These are phyloP conservation scores for Suillus luteus DNA, from an alignment of 768 basidiomycete species.

Conservation along the genomic window DNA sequence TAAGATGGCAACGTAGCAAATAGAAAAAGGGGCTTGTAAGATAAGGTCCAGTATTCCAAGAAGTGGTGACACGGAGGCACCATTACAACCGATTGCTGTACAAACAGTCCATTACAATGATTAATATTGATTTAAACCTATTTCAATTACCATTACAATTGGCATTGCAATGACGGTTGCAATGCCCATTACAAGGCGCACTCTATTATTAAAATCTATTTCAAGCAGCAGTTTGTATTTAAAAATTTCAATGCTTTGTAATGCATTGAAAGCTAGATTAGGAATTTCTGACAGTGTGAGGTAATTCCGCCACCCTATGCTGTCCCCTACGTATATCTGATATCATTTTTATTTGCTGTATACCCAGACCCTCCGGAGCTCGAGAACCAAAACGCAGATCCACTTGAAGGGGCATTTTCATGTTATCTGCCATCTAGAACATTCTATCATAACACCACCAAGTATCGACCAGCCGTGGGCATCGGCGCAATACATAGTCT, in stretches of 20 bases:
- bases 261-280: constrained; percentile 3
- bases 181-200: background rate
- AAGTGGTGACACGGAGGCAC: background rate
- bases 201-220: background rate
- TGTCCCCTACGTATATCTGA: background rate
- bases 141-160: background rate
- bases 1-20: background rate
- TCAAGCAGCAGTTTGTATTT: background rate
- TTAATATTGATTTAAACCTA: background rate
- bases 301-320: background rate
- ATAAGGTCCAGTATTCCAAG: background rate
- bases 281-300: background rate
- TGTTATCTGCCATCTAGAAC: background rate
- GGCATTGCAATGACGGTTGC: background rate
- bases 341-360: background rate
- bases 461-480: constrained; percentile 6
- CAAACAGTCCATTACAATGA: background rate
- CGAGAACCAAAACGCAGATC: background rate
- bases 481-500: background rate
- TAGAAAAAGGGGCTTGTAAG: background rate
- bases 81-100: background rate
- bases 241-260: background rate
- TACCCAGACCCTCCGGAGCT: background rate
- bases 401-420: background rate
- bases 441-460: background rate